Conservation (phyloP, 371 early-diverging fungal species). For the Actinomortierella wolfii region DNA sequence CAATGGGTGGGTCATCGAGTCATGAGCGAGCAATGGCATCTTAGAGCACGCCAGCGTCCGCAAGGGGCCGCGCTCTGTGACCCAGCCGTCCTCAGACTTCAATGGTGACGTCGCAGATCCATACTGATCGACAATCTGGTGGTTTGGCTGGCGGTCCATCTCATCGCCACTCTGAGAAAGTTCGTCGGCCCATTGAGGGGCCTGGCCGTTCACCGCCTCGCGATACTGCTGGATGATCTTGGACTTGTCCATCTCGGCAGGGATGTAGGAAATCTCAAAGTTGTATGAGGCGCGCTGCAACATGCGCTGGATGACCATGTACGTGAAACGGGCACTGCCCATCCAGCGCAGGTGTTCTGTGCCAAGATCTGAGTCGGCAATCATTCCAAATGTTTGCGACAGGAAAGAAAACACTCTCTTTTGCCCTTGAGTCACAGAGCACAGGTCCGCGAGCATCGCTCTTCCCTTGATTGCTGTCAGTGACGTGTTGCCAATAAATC, state of each 20-base stretch:
- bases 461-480: conserved; percentile 64
- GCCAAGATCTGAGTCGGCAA: conserved; percentile 65
- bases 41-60: conserved; percentile 59
- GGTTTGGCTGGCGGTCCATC: conserved; percentile 9
- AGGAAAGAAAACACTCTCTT: conserved; percentile 61
- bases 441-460: conserved; percentile 59
- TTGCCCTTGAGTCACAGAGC: conserved; percentile 61
- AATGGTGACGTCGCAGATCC: conserved; percentile 29
- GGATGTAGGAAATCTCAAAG: conserved; percentile 53
- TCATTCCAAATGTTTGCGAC: conserved; percentile 67
- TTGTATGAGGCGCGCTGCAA: conserved; percentile 50
- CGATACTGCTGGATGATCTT: conserved; percentile 48
- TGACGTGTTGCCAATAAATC: conserved; percentile 54
- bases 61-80: conserved; percentile 51
- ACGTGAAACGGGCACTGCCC: conserved; percentile 60
- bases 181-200: conserved; percentile 34
- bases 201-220: conserved; percentile 9
- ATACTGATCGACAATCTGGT: conserved; percentile 26
- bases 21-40: conserved; percentile 57
- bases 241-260: conserved; percentile 53
- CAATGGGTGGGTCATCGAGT: conserved; percentile 59
- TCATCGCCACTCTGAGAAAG: conserved; percentile 17
- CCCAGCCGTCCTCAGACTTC: conserved; percentile 55
- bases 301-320: conserved; percentile 57
- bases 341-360: conserved; percentile 70